Evolutionary conservation across 2,329 filamentous ascomycete genomes (phyloP), one percentile per base, ranked within the genome.

Genomic region (Trichoderma afroharzianum): DNA sequence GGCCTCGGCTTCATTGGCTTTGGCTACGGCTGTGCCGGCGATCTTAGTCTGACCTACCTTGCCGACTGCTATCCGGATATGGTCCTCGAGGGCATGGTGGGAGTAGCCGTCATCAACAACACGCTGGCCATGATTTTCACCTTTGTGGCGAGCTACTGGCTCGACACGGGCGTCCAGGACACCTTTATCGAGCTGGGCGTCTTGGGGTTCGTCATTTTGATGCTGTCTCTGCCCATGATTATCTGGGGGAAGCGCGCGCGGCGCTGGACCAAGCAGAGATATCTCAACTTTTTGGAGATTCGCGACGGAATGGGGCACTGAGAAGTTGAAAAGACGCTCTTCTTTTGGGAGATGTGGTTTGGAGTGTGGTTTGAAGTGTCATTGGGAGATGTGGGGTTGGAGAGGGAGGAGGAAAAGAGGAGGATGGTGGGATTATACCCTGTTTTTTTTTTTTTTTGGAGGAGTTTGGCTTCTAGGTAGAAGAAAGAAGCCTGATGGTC

Each of bases 1-100:
- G 87, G 86, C 2, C 79, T 89, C 0, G 87, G 85, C 4, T 84
- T 88, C 74, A 88, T 88, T 32, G 87, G 87, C 5, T 89, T 89
- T 69, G 87, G 87, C 2, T 89, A 87, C 78, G 87, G 87, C 8
- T 88, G 87, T 64, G 86, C 86, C 2, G 87, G 87, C 6, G 87
- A 89, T 77, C 76, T 89, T 71, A 82, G 83, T 68, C 83, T 87
- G 81, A 85, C 86, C 0, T 88, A 88, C 72, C 79, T 88, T 5
- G 86, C 86, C 74, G 87, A 88, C 72, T 84, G 84, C 4, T 88
- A 88, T 71, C 86, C 86, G 1, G 86, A 87, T 39, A 87, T 87
- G 82, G 83, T 88, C 6, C 78, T 88, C 3, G 86, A 88, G 74
- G 87, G 87, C 32, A 88, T 88, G 86, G 87, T 88, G 1, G 86